Evolutionary conservation across 2,329 filamentous ascomycete species (phyloP).

Genomic region (Grosmannia clavigera): DNA sequence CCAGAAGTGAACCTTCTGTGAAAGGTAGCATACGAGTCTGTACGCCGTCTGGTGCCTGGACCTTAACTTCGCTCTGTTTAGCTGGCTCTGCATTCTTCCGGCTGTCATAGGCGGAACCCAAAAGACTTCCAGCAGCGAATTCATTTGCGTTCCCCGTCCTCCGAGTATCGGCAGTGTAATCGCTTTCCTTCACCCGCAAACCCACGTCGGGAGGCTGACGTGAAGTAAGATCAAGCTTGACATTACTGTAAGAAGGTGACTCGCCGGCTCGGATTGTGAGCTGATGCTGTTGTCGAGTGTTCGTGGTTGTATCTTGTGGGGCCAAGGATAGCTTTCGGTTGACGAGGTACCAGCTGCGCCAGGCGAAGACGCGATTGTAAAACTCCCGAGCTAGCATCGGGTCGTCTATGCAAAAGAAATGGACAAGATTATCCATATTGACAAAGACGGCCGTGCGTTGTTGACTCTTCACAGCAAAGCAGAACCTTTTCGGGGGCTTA

Average conservation of each 20-base stretch:
- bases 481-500: conserved; percentile 73
- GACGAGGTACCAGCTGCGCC: conserved; percentile 87
- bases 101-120: conserved; percentile 37
- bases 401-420: conserved; percentile 82
- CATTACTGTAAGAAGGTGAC: too few species aligned
- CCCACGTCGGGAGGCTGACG: background rate
- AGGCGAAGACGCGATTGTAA: conserved; percentile 58
- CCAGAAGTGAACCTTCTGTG: background rate
- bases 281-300: conserved; percentile 4
- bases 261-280: background rate
- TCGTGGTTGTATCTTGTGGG: background rate
- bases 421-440: conserved; percentile 73
- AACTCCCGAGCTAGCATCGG: conserved; percentile 53
- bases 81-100: conserved; percentile 26
- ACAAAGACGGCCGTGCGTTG: conserved; percentile 78
- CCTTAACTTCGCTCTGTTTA: background rate
- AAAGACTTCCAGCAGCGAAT: conserved; percentile 38
- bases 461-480: conserved; percentile 84
- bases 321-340: conserved; percentile 44
- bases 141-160: conserved; percentile 20
- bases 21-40: background rate
- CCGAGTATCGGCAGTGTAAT: conserved; percentile 5
- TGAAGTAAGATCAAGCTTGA: background rate
- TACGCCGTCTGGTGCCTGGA: background rate
- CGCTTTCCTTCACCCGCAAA: conserved; percentile 14